Conservation (phyloP, 2,329 filamentous ascomycete genomes). For the Pyrenophora seminiperda region DNA sequence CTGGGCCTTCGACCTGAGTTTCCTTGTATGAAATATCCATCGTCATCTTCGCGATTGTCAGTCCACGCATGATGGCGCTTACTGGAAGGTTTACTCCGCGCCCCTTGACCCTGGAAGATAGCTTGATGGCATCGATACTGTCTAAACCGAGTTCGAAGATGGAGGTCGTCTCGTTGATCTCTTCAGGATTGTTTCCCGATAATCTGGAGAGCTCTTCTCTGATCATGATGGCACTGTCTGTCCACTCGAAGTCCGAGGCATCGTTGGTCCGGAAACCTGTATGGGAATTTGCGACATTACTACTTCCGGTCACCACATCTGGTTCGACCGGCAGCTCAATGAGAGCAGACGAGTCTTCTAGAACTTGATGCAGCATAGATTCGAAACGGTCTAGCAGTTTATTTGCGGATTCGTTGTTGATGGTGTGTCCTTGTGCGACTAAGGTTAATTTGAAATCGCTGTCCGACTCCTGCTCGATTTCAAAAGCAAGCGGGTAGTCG, state of each 20-base stretch:
- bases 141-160: constrained; percentile 86
- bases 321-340: constrained; percentile 14
- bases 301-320: background rate
- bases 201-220: constrained; percentile 68
- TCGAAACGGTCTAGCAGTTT: constrained; percentile 54
- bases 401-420: constrained; percentile 44
- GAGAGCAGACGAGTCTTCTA: constrained; percentile 38
- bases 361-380: constrained; percentile 44
- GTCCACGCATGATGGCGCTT: constrained; percentile 75
- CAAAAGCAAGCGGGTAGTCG: constrained; percentile 80
- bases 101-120: constrained; percentile 73
- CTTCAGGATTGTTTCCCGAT: constrained; percentile 57
- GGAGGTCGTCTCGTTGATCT: constrained; percentile 64
- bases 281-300: background rate
- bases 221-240: constrained; percentile 57
- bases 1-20: background rate
- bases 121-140: constrained; percentile 88
- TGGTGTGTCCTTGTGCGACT: constrained; percentile 59
- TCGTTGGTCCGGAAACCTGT: background rate
- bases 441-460: constrained; percentile 62
- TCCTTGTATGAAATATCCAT: constrained; percentile 19
- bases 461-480: constrained; percentile 63
- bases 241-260: constrained; percentile 62
- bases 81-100: constrained; percentile 66
- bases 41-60: constrained; percentile 69